Base-by-base conservation (phyloP, 73 alveolate species). In the Blepharisma japonicum region DNA sequence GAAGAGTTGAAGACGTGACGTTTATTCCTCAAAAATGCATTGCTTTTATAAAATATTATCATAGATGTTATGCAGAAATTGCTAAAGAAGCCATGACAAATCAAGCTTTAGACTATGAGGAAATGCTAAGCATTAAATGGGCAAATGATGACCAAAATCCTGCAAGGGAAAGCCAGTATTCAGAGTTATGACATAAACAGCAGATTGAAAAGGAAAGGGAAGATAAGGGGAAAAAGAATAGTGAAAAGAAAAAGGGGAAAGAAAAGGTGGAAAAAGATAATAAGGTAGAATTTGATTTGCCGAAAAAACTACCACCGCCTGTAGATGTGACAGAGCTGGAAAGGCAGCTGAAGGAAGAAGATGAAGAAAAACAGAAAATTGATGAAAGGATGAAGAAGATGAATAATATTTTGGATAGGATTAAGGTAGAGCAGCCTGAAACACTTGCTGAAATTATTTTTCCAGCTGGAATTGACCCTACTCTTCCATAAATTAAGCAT, bases 31-130 rank as follows among this genome's bases (percentile, higher is more conserved):
- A 81, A 47, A 91, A 92, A 83, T 93, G 98, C 42, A 80, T 87
- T 56, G 96, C 98, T 55, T 95, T 89, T 83, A 92, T 97, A 7
- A 97, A 95, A 89, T 97, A 89, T 81, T 79, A 85, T 55, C 99
- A 97, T 82, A 79, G 99, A 79, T 95, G 98, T 50, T 90, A 82
- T 74, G 99, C 99, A 14, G 99, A 97, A 83, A 94, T 89, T 74
- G 99, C 99, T 4, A 97, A 95, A 88, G 99, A 97, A 91, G 99
- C 99, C 6, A 97, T 97, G 99, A 84, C 83, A 83, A 92, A 91
- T 71, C 92, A 95, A 77, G 90, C 96, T 7, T 79, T 97, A 71
- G 94, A 82, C 45, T 92, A 86, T 54, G 97, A 91, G 32, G 99
- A 97, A 78, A 94, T 96, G n/a, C 80, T 97, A 20, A 70, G 88